These are phyloP conservation scores for Paramecium bursaria DNA, from an alignment of 73 alveolate genomes.

Conservation along the genomic window DNA sequence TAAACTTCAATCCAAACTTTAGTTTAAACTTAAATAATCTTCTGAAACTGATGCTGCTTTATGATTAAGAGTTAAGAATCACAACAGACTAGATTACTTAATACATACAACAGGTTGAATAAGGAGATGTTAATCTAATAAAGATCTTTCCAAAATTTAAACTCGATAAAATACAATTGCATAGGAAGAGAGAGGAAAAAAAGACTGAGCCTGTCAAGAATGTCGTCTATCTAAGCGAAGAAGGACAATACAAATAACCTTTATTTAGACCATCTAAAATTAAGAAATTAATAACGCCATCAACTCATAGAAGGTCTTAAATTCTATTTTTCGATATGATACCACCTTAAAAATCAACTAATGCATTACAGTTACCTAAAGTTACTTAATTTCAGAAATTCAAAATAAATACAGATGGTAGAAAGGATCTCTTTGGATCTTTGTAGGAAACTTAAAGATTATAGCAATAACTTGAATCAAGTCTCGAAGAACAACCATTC, in stretches of 20 bases:
- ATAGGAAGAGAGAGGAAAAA: conserved; percentile 15
- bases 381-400: no score
- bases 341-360: no score
- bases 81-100: conserved; percentile 6
- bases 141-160: conserved; percentile 12
- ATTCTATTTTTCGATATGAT: no score
- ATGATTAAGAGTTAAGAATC: conserved; percentile 36
- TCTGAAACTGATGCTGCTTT: conserved; percentile 9
- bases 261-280: conserved; percentile 46
- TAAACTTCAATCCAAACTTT: conserved; percentile 17
- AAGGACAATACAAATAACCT: conserved; percentile 19
- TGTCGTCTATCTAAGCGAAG: conserved; percentile 24
- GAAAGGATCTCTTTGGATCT: no score
- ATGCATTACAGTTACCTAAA: no score
- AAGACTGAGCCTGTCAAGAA: conserved; percentile 7
- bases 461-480: no score
- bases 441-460: no score
- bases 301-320: no score
- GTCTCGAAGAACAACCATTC: no score
- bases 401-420: no score
- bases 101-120: neutral
- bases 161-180: conserved; percentile 14
- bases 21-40: conserved; percentile 44
- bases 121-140: conserved; percentile 1
- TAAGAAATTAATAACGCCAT: no score